These are phyloP conservation scores for Blastomyces emzantsi DNA, from an alignment of 2,329 filamentous ascomycete genomes.

Conservation along the genomic window DNA sequence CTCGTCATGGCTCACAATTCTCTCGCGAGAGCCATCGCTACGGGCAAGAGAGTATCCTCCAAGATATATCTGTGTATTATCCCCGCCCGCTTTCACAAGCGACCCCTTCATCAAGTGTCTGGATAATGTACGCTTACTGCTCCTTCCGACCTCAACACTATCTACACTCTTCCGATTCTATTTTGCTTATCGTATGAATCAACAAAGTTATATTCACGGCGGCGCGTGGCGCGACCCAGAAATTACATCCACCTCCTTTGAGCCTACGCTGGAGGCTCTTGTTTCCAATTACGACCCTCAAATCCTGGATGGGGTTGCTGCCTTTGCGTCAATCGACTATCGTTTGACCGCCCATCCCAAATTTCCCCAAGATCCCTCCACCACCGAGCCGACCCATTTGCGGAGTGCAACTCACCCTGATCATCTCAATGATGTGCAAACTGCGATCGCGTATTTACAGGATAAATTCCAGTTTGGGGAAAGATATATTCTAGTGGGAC, in stretches of 20 bases:
- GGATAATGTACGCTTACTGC: constrained; percentile 32
- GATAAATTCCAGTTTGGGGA: constrained; percentile 31
- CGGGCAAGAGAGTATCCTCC: constrained; percentile 24
- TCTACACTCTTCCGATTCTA: background rate
- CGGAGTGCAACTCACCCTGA: constrained; percentile 37
- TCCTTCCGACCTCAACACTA: background rate
- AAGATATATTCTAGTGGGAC: constrained; percentile 38
- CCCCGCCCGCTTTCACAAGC: constrained; percentile 16
- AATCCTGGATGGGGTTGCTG: constrained; percentile 24
- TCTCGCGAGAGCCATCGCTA: constrained; percentile 22
- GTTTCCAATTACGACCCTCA: constrained; percentile 15
- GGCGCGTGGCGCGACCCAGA: constrained; percentile 43
- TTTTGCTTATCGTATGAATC: background rate
- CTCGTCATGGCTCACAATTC: background rate
- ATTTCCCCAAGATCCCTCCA: constrained; percentile 29
- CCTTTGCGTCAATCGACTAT: constrained; percentile 40
- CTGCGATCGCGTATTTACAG: constrained; percentile 35
- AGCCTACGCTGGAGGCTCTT: constrained; percentile 28
- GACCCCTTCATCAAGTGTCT: constrained; percentile 24
- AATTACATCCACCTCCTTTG: constrained; percentile 30
- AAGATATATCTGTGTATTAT: constrained; percentile 26
- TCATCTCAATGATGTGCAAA: constrained; percentile 36
- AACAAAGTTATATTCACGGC: constrained; percentile 38
- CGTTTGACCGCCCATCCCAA: constrained; percentile 37
- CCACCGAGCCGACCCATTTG: constrained; percentile 22